Evolutionary conservation across 768 basidiomycete genomes (phyloP).

Genomic region (Aureoboletus auriporus): DNA sequence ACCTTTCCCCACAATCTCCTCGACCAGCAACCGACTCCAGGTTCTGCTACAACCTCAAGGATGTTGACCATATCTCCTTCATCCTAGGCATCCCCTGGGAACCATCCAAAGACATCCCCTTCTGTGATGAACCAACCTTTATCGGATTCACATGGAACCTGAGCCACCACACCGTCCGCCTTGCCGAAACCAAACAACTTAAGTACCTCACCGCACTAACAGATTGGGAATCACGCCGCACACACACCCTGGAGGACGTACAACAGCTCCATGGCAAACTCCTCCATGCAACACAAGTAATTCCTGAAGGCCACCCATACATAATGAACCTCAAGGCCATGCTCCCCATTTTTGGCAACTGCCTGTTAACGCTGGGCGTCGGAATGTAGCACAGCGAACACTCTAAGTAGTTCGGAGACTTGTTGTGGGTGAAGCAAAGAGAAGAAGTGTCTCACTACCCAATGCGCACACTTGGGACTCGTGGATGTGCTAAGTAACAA

Average conservation of each 20-base stretch:
- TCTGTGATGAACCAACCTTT: slow-evolving; percentile 13
- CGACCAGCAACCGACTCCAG: too few relatives aligned
- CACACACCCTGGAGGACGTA: neutral
- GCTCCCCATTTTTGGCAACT: neutral
- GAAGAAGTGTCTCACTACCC: too few relatives aligned
- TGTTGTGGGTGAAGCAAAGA: too few relatives aligned
- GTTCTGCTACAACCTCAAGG: neutral
- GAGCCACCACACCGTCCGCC: fast-evolving
- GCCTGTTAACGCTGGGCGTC: too few relatives aligned
- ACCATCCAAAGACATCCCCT: neutral
- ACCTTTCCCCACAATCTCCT: too few relatives aligned
- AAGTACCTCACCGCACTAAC: neutral
- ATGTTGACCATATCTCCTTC: neutral
- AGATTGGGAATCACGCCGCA: neutral
- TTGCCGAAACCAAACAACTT: neutral
- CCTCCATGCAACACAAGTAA: neutral
- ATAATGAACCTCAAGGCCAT: neutral
- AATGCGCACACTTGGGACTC: too few relatives aligned
- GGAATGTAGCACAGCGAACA: too few relatives aligned
- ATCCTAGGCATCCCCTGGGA: neutral
- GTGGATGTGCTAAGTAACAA: too few relatives aligned
- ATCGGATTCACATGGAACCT: slow-evolving; percentile 23
- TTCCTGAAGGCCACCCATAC: neutral
- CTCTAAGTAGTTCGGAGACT: too few relatives aligned
- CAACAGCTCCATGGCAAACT: neutral